These are phyloP conservation scores for Globisporangium canariense DNA, from an alignment of 352 stramenopile genomes.

Conservation along the genomic window DNA sequence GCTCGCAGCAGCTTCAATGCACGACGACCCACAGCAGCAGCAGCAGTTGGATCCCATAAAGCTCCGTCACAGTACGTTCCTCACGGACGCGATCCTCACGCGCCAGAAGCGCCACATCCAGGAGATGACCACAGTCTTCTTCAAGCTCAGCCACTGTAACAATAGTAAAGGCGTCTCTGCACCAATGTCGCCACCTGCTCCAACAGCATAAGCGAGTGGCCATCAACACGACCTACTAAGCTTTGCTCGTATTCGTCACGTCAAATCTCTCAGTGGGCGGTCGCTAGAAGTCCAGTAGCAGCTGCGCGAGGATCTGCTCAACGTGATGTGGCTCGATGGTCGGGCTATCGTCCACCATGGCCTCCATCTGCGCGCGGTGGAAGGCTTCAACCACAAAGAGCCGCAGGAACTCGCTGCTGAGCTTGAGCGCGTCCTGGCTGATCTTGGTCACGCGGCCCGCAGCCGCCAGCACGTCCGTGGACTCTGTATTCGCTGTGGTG, in stretches of 20 bases:
- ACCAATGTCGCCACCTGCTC: neutral
- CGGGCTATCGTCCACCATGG: constrained; percentile 81
- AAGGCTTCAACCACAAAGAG: constrained; percentile 78
- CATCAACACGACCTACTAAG: neutral
- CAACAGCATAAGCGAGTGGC: neutral
- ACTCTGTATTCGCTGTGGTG: constrained; percentile 10
- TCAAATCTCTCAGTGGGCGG: neutral
- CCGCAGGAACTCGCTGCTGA: constrained; percentile 71
- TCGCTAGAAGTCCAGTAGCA: constrained; percentile 79
- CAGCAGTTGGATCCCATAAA: constrained; percentile 32
- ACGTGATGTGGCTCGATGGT: constrained; percentile 71
- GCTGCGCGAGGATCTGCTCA: constrained; percentile 76
- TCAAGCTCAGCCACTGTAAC: constrained; percentile 10
- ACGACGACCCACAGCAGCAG: neutral
- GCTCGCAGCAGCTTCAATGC: constrained; percentile 30
- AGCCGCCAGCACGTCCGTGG: constrained; percentile 11
- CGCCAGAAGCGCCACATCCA: constrained; percentile 35
- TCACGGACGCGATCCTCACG: constrained; percentile 39
- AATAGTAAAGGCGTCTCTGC: neutral
- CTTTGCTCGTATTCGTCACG: neutral
- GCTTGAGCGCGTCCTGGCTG: constrained; percentile 62
- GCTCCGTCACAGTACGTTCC: constrained; percentile 47
- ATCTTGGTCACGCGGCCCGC: constrained; percentile 65
- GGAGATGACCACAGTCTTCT: constrained; percentile 23
- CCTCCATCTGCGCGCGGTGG: constrained; percentile 79